phyloP scores from a whole-genome alignment of 2,329 filamentous ascomycete genomes.

The Ascochyta rabiei region DNA sequence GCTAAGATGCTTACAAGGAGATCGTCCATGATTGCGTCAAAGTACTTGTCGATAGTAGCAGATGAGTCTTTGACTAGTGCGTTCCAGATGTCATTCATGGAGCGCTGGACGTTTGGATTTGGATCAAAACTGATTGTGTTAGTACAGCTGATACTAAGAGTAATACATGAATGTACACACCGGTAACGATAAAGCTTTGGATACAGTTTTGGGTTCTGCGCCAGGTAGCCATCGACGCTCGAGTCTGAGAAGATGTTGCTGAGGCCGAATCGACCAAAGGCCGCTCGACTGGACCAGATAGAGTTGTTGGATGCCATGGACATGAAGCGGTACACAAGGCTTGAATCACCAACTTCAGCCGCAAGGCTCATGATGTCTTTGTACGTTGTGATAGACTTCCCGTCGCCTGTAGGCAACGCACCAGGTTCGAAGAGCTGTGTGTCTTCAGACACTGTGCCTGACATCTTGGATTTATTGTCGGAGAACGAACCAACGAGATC shows the following conservation, averaged over 20 bases:
- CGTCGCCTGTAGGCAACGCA: conserved; percentile 86
- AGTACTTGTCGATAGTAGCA: conserved; percentile 77
- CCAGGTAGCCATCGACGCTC: conserved; percentile 67
- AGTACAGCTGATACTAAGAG: conserved; percentile 3
- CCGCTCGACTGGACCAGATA: conserved; percentile 96
- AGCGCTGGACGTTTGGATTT: conserved; percentile 87
- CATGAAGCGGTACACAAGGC: conserved; percentile 98
- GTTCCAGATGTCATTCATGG: conserved; percentile 98
- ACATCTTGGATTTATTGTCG: conserved; percentile 71
- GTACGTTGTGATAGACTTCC: conserved; percentile 85
- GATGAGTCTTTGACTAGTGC: conserved; percentile 89
- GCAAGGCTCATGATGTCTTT: conserved; percentile 95
- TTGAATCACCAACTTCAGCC: conserved; percentile 95
- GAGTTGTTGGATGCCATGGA: conserved; percentile 93
- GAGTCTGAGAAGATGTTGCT: conserved; percentile 91
- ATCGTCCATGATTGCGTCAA: conserved; percentile 88
- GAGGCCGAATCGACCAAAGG: conserved; percentile 91
- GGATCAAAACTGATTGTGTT: conserved; percentile 73
- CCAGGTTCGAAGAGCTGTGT: conserved; percentile 94
- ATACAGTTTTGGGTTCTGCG: conserved; percentile 89
- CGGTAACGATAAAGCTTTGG: conserved; percentile 93
- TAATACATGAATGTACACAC: conserved; percentile 15
- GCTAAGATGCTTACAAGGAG: conserved; percentile 84
- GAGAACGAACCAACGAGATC: conserved; percentile 89
- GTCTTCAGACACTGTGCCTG: conserved; percentile 81